Evolutionary conservation across 1,284 basidiomycete genomes (phyloP), one percentile per base, ranked within the genome.

Genomic region (Xerocomus nothofagi): DNA sequence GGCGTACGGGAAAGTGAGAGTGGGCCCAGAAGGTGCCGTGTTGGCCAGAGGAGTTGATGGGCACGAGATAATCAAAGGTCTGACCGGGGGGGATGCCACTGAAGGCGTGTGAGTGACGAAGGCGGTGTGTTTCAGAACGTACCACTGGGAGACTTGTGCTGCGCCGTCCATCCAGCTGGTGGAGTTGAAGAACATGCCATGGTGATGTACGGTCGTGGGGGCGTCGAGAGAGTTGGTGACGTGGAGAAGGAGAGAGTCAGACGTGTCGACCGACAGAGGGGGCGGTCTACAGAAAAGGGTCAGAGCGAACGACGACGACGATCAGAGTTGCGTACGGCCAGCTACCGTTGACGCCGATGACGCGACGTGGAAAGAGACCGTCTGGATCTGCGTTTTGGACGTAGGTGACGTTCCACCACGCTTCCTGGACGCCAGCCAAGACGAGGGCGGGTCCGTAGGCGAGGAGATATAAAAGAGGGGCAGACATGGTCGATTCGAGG

Each of bases 161-260:
- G 95, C 93, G 33, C 95, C 95, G 68, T 98, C 95, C 73, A 84
- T 88, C 84, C 90, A 95, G 30, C 81, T 81, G 0, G 88, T 81
- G 10, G 79, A 77, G 70, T 93, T 94, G 75, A 96, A 94, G 73
- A 84, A 93, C 88, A 95, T 92, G 57, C 94, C 94, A 72, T 98
- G 92, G 60, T 92, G 86, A 67, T 95, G 92, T 18, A 93, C 72
- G 4, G 86, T 79, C 0, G 81, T 75, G 2, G 81, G 73, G 23
- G 73, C 64, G 40, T 86, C 81, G 42, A 95, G 71, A 2, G 78
- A 80, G 69, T 94, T 95, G 45, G 72, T 72, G 5, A 84, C 81
- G 66, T 97, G 93, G 0, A 97, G 75, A 23, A 86, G 57, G 30
- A 95, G 74, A 0, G 78, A 80, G 67, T 97, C 92, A 20, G 78